Base-by-base conservation (phyloP, 139 green algal species). In the Volvox reticuliferus region DNA sequence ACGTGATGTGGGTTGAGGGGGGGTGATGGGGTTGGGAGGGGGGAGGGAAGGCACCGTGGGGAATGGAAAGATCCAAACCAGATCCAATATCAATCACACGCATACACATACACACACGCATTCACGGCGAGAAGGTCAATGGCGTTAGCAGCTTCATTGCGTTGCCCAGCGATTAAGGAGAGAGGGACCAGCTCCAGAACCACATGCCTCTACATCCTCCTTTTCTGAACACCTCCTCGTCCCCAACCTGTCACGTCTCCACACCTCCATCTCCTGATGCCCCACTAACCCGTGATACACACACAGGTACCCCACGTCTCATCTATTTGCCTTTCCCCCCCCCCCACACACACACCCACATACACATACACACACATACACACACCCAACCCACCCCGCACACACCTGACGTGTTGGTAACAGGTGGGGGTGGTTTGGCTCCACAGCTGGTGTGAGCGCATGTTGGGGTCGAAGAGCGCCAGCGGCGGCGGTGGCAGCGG, bases 341-440 rank as follows among this genome's bases (percentile, higher is more conserved):
- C 62, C 62, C 17, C 62, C 17, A 69, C 17, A 19, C 62, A 69
- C 62, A 69, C 62, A 69, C 62, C 17, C 62, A 69, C 17, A 69
- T 19, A 69, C 62, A 69, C 17, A 19, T 19, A 69, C 62, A 69
- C 62, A 19, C 62, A 69, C 62, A 69, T 19, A 69, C 62, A 69
- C 62, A 19, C 62, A 69, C 62, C 17, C 62, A 69, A 69, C 62
- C 17, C 62, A 69, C 62, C 17, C n/a, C 65, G 16, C 12, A 73
- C 65, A 73, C 65, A 30, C 65, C 2, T 73, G 65, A 28, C 2
- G 65, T 73, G 65, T 73, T 24, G 12, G 65, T 73, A 12, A 14
- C 86, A 90, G 86, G 75, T 36, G 55, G 86, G 86, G 20, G 86
- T 90, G 50, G 86, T 84, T 75, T 96, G 95, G 95, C 73, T 97